Conservation (phyloP, 495 filamentous ascomycete species). For the Aspergillus biplanus region DNA sequence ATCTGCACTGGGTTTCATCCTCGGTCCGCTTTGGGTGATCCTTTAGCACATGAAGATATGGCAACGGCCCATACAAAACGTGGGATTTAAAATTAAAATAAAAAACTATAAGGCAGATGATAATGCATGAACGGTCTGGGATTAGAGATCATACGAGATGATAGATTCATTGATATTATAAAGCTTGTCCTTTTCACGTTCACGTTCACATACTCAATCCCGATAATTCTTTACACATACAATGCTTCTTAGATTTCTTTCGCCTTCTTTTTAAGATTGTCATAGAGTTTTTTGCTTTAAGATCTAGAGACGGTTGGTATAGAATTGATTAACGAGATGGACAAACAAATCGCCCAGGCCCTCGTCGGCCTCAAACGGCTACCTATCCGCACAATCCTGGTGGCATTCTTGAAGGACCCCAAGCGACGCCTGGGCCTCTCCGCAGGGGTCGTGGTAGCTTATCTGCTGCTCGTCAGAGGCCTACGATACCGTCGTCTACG, state of each 20-base stretch:
- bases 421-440: constrained; percentile 9
- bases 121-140: neutral
- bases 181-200: no score
- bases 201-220: no score
- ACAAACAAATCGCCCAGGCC: constrained; percentile 9
- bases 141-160: no score
- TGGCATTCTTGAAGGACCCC: constrained; percentile 7
- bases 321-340: neutral
- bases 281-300: neutral
- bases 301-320: neutral
- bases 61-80: no score
- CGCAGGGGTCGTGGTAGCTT: constrained; percentile 17
- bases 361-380: constrained; percentile 11
- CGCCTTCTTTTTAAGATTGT: neutral
- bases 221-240: no score
- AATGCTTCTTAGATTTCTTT: no score
- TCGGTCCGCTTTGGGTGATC: neutral
- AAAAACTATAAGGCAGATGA: neutral
- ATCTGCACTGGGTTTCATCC: neutral
- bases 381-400: constrained; percentile 6
- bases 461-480: constrained; percentile 27
- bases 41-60: neutral
- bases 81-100: neutral
- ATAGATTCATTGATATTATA: no score
- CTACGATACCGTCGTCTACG: constrained; percentile 54